Evolutionary conservation across 345 rosid species (phyloP).

Genomic region (Hypericum androsaemum): DNA sequence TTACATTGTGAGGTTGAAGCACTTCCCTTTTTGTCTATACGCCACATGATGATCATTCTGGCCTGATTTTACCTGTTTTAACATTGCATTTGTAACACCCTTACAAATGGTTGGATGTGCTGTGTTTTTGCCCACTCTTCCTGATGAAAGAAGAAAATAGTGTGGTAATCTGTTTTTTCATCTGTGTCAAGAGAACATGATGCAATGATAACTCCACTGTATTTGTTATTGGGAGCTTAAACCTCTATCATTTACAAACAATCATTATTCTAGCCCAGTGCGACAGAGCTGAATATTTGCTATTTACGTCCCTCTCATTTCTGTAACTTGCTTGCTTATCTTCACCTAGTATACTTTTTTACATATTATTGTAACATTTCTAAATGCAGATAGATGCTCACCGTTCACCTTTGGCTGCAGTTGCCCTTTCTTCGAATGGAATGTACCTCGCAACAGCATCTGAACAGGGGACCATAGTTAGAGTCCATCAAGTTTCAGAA

Average conservation of each 20-base stretch:
- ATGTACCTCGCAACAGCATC: constrained; percentile 87
- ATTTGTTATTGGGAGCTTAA: too few relatives aligned
- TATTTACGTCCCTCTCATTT: background rate
- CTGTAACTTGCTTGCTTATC: background rate
- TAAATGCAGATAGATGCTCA: constrained; percentile 80
- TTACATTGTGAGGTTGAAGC: constrained; percentile 72
- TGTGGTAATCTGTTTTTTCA: too few relatives aligned
- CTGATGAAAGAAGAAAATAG: too few relatives aligned
- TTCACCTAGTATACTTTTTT: constrained; percentile 2
- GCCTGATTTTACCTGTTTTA: background rate
- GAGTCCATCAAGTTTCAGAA: constrained; percentile 73
- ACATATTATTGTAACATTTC: constrained; percentile 9
- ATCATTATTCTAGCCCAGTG: too few relatives aligned
- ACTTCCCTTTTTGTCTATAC: constrained; percentile 7
- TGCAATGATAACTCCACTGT: too few relatives aligned
- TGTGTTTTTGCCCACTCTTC: too few relatives aligned
- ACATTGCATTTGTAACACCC: too few relatives aligned
- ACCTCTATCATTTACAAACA: too few relatives aligned
- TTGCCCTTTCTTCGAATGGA: constrained; percentile 71
- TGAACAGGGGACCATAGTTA: constrained; percentile 81
- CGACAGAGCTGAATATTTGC: background rate
- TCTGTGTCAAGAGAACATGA: too few relatives aligned
- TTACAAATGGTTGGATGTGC: too few relatives aligned
- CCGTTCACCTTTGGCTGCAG: constrained; percentile 67
- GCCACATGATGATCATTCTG: background rate